A percentile compares a stretch with the other conserved stretches of the same genome.
Evolutionary conservation across 2,329 filamentous ascomycete genomes (phyloP).

Genomic region (Beauveria caledonica): DNA sequence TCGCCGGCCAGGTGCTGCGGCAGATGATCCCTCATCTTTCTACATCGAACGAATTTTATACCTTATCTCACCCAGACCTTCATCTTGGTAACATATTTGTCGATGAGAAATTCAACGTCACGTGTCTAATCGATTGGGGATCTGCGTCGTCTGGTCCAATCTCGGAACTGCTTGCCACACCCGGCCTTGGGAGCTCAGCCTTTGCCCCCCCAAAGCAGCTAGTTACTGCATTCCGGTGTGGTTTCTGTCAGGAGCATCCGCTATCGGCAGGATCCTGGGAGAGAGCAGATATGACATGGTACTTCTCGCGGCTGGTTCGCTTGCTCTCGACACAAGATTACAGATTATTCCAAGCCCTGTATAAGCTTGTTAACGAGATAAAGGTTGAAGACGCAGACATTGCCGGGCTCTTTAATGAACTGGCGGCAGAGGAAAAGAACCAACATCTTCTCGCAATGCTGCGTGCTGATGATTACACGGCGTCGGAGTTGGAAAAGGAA

Average conservation of each 20-base stretch:
- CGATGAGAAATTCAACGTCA: slow-evolving; percentile 18
- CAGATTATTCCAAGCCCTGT: slow-evolving; percentile 11
- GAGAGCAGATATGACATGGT: slow-evolving; percentile 14
- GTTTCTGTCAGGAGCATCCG: slow-evolving; percentile 2
- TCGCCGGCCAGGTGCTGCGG: slow-evolving; percentile 14
- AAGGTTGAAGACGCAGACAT: neutral
- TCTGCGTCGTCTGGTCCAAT: slow-evolving; percentile 13
- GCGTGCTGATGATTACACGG: slow-evolving; percentile 12
- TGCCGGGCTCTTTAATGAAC: slow-evolving; percentile 11
- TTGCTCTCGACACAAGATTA: slow-evolving; percentile 16
- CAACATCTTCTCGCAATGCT: slow-evolving; percentile 12
- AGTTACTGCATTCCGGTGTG: slow-evolving; percentile 10
- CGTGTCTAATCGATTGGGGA: slow-evolving; percentile 21
- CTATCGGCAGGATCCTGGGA: slow-evolving; percentile 1
- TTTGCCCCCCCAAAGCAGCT: slow-evolving; percentile 1
- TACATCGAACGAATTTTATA: neutral
- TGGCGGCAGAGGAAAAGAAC: slow-evolving; percentile 4
- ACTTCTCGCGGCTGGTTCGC: slow-evolving; percentile 13
- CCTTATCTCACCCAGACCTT: slow-evolving; percentile 19
- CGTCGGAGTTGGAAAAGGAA: neutral
- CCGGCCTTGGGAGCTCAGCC: neutral
- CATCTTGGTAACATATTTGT: slow-evolving; percentile 20
- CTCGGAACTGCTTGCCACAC: slow-evolving; percentile 9
- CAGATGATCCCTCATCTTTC: slow-evolving; percentile 20
- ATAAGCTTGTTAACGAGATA: slow-evolving; percentile 10